These are phyloP conservation scores for Beauveria varroae DNA, from an alignment of 2,329 filamentous ascomycete genomes.

Conservation along the genomic window DNA sequence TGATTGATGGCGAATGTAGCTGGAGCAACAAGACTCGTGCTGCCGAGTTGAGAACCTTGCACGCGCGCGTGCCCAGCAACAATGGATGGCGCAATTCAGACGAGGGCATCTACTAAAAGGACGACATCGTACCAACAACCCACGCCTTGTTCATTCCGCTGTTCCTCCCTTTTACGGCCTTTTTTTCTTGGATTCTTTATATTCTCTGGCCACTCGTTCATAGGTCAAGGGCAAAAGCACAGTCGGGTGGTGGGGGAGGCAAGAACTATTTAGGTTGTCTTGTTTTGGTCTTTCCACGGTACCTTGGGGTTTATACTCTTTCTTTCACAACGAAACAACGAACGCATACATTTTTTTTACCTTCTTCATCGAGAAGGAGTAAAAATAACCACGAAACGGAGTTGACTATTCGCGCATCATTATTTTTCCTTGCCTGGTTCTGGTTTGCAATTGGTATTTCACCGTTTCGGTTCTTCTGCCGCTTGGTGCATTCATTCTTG, in stretches of 20 bases:
- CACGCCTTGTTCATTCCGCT: background rate
- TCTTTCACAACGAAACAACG: no score
- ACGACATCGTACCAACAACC: background rate
- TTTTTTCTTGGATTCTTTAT: background rate
- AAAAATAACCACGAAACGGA: no score
- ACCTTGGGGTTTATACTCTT: no score
- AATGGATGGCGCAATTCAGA: constrained; percentile 16
- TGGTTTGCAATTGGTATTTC: no score
- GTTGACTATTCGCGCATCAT: no score
- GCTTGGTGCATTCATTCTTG: no score
- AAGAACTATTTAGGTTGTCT: background rate
- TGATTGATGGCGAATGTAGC: constrained; percentile 1
- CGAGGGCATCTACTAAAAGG: background rate
- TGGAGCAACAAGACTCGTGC: constrained; percentile 20
- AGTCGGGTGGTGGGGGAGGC: no score
- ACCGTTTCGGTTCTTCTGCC: no score
- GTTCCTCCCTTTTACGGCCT: background rate
- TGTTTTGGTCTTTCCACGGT: no score
- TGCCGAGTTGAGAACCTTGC: constrained; percentile 16
- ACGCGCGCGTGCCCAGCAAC: constrained; percentile 1
- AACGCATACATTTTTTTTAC: no score
- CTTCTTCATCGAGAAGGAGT: no score
- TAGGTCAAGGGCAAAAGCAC: background rate
- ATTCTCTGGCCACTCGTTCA: background rate
- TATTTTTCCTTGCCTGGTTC: no score